Evolutionary conservation across 192 early-diverging fungal genomes (phyloP), one percentile per base, ranked within the genome.

Genomic region (Spizellomyces punctatus): DNA sequence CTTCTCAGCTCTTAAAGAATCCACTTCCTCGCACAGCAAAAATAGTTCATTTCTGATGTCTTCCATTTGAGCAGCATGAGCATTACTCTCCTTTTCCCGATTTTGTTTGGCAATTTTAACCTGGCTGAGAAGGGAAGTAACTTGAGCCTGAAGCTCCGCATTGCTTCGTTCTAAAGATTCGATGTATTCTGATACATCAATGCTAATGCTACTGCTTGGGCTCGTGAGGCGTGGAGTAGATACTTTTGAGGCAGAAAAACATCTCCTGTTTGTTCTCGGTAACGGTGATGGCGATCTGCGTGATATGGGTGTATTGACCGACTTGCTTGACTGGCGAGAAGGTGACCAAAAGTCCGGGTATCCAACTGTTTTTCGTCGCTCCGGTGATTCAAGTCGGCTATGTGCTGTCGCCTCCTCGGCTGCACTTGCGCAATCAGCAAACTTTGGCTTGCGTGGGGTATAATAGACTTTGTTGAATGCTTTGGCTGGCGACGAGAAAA

Each of bases 61-160:
- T 36, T 36, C 27, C 27, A 36, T 36, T 36, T 36, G 27, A 36
- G 27, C 27, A 36, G 1, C 3, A 3, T 36, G 27, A 36, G 27
- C 3, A 36, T 36, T 36, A 3, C 27, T 36, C 27, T 36, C 27
- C 27, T 36, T 36, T 36, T 36, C 27, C 27, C 27, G 27, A 36
- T 3, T 36, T 36, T 36, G 27, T 2, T 36, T 36, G 27, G 27
- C 27, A 3, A 2, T 36, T 36, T 36, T 36, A 36, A 36, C 27
- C 27, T 36, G 27, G 27, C 27, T 36, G 27, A 36, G 48, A 21
- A 66, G 48, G 22, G 6, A 7, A 8, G n/a, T 49, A 9, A 66
- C 48, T 36, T 66, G 64, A 7, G 48, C 36, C 16, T 46, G 46
- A 14, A 46, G 17, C 14, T 66, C 64, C 10, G 64, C 64, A 46